Evolutionary conservation across 768 basidiomycete species (phyloP), one percentile per base, ranked within the genome.

Genomic region (Hericium alpestre): DNA sequence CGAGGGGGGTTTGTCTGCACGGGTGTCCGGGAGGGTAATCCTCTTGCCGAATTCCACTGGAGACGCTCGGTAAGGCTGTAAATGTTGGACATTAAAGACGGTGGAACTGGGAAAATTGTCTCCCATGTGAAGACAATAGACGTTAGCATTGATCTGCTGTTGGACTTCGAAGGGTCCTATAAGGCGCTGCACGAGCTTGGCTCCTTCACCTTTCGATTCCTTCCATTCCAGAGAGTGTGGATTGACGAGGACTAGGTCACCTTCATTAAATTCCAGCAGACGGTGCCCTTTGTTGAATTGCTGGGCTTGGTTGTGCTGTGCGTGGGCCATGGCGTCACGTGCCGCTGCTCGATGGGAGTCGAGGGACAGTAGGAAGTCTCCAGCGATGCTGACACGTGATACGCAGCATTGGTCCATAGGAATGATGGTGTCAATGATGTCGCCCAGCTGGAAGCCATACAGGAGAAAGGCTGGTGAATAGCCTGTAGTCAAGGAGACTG

Each of bases 91-190:
- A 41, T 68, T 67, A 3, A 68, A 11, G 4, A 69, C 60, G 4
- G 63, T 61, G 39, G 64, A 61, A 15, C 63, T 61, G 0, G 59
- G 55, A 57, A 65, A 69, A 0, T 60, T 61, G 5, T 57, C 55
- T 2, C 56, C 59, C 22, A 67, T 12, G n/a, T 58, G 16, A 8
- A 66, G 16, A 13, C 59, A 56, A 55, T 66, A 67, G n/a, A 60
- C 59, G 12, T 63, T 51, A 5, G 61, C 63, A 52, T 61, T 64
- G 5, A 70, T 40, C 23, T 59, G 64, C 40, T 63, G 43, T 22
- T 62, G 55, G 0, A 70, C 54, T 54, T 61, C 58, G 41, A 68
- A 69, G 3, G 67, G 67, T 2, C 68, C 65, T 51, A 58, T 25
- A 16, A 41, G 40, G 23, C 57, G 58, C 61, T 55, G 66, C 20